phyloP scores from a whole-genome alignment of 2,329 filamentous ascomycete genomes.

The Remersonia thermophila region DNA sequence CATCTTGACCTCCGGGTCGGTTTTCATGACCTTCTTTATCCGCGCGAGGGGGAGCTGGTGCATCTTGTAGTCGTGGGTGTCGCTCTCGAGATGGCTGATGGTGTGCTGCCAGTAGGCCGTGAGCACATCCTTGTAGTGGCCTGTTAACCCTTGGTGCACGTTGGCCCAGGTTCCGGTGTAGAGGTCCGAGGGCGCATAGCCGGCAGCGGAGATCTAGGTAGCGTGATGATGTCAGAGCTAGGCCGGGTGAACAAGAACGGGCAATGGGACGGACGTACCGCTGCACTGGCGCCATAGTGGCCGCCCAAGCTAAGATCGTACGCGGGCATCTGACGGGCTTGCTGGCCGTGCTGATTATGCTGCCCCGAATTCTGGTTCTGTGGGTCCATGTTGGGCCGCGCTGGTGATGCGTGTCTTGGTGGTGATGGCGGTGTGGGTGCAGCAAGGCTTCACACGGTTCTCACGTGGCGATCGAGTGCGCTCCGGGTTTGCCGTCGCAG shows the following conservation, averaged over 20 bases:
- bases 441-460: too few relatives aligned
- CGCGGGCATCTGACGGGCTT: slow-evolving; percentile 37
- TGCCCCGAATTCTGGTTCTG: slow-evolving; percentile 36
- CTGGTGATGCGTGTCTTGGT: background rate
- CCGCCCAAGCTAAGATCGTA: slow-evolving; percentile 65
- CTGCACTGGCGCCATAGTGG: slow-evolving; percentile 63
- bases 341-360: slow-evolving; percentile 45
- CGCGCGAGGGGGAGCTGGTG: slow-evolving; percentile 93
- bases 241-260: background rate
- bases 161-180: slow-evolving; percentile 95
- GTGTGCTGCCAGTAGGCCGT: slow-evolving; percentile 99
- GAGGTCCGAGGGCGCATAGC: slow-evolving; percentile 82
- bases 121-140: slow-evolving; percentile 89
- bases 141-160: slow-evolving; percentile 88
- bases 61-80: slow-evolving; percentile 96
- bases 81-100: slow-evolving; percentile 86
- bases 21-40: slow-evolving; percentile 99
- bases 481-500: too few relatives aligned
- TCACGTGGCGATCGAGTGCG: too few relatives aligned
- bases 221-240: slow-evolving; percentile 14
- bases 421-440: background rate
- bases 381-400: slow-evolving; percentile 37
- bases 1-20: slow-evolving; percentile 98
- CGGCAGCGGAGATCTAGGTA: slow-evolving; percentile 71
- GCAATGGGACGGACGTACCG: slow-evolving; percentile 38